These are phyloP conservation scores for Trametes punicea DNA, from an alignment of 768 basidiomycete genomes.

Conservation along the genomic window DNA sequence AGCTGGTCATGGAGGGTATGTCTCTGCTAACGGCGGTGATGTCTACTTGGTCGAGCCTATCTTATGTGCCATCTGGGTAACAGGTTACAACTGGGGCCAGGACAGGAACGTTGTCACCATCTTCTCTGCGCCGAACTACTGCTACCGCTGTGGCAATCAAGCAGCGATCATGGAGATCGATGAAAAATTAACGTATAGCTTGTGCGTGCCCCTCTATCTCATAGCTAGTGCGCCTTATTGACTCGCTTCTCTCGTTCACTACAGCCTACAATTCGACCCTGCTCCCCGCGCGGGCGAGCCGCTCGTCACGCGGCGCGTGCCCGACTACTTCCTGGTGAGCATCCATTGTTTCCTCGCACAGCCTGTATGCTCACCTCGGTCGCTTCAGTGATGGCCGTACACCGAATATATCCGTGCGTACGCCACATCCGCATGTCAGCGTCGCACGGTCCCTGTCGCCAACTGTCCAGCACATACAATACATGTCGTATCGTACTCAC, in stretches of 20 bases:
- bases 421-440: background rate
- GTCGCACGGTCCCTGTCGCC: constrained; percentile 20
- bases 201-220: constrained; percentile 48
- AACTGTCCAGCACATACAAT: constrained; percentile 28
- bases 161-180: constrained; percentile 99
- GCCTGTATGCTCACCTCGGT: background rate
- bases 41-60: no score
- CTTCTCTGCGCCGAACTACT: constrained; percentile 99
- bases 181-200: constrained; percentile 93
- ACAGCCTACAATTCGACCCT: constrained; percentile 98
- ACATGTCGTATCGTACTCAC: constrained; percentile 22
- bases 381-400: constrained; percentile 22
- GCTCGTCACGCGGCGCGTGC: constrained; percentile 91
- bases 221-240: constrained; percentile 6
- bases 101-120: constrained; percentile 99
- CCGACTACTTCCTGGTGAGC: constrained; percentile 89
- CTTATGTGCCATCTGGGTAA: background rate
- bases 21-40: constrained; percentile 10
- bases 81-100: constrained; percentile 96
- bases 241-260: background rate
- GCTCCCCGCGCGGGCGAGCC: constrained; percentile 98
- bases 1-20: constrained; percentile 95
- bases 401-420: background rate
- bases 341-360: background rate
- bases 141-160: constrained; percentile 99